Evolutionary conservation across 352 stramenopile genomes (phyloP).

Genomic region (Peronospora belbahrii): DNA sequence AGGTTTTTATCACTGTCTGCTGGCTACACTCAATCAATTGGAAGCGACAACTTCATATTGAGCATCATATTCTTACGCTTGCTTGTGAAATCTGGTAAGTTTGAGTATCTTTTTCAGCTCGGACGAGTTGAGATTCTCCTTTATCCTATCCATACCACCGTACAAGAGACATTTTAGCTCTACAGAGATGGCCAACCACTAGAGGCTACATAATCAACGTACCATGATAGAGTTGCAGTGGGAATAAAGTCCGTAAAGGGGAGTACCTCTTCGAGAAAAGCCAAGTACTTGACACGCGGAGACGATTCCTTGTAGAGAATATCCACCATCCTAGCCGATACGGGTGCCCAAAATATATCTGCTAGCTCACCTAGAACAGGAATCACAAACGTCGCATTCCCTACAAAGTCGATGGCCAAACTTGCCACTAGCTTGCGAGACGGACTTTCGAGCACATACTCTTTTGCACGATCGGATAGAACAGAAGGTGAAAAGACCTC

Average conservation of each 20-base stretch:
- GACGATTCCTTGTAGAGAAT: slow-evolving; percentile 86
- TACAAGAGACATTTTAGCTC: neutral
- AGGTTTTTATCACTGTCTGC: too few species aligned
- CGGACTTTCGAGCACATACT: slow-evolving; percentile 49
- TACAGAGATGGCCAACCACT: neutral
- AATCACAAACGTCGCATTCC: slow-evolving; percentile 81
- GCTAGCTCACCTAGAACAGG: slow-evolving; percentile 84
- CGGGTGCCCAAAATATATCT: slow-evolving; percentile 89
- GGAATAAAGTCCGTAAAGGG: slow-evolving; percentile 95
- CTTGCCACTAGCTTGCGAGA: slow-evolving; percentile 56
- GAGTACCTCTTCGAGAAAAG: slow-evolving; percentile 75
- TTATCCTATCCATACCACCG: slow-evolving; percentile 31
- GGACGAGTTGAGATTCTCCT: slow-evolving; percentile 43
- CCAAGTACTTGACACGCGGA: slow-evolving; percentile 85
- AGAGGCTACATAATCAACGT: slow-evolving; percentile 7
- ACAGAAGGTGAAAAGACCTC: slow-evolving; percentile 22
- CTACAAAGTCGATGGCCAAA: slow-evolving; percentile 87
- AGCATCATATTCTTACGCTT: neutral
- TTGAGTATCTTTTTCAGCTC: slow-evolving; percentile 29
- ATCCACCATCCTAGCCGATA: slow-evolving; percentile 85
- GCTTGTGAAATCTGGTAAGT: slow-evolving; percentile 20
- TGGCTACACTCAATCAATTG: slow-evolving; percentile 5
- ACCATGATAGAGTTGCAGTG: slow-evolving; percentile 90
- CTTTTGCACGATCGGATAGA: slow-evolving; percentile 23
- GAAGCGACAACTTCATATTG: slow-evolving; percentile 2